Evolutionary conservation across 1,139 yeast genomes (phyloP).

Genomic region (Yamadazyma kanchanaburiensis): DNA sequence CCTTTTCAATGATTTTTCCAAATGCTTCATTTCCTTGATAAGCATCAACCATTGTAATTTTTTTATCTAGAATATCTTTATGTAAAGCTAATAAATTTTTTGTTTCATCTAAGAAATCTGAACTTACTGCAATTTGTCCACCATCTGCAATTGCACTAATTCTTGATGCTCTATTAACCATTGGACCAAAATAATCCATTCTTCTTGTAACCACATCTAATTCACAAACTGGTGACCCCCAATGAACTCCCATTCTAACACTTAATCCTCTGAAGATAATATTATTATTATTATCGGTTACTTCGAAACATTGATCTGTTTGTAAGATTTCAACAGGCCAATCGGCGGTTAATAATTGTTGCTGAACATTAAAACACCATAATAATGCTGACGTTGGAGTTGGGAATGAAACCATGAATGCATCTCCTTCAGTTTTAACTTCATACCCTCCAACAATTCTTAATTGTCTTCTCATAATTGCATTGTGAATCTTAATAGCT

Average conservation of each 20-base stretch:
- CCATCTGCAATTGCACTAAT: slow-evolving; percentile 96
- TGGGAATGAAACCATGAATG: slow-evolving; percentile 97
- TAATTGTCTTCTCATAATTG: slow-evolving; percentile 89
- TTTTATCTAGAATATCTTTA: slow-evolving; percentile 39
- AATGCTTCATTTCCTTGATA: slow-evolving; percentile 59
- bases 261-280: slow-evolving; percentile 81
- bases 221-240: slow-evolving; percentile 98
- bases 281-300: slow-evolving; percentile 63
- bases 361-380: slow-evolving; percentile 95
- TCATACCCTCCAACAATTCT: slow-evolving; percentile 96
- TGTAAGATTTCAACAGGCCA: slow-evolving; percentile 96
- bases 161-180: slow-evolving; percentile 94
- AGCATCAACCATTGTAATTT: slow-evolving; percentile 46
- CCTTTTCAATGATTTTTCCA: slow-evolving; percentile 65
- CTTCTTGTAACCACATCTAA: slow-evolving; percentile 90
- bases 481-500: slow-evolving; percentile 91
- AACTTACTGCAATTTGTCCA: slow-evolving; percentile 89
- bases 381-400: slow-evolving; percentile 85
- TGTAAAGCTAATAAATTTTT: slow-evolving; percentile 55
- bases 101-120: slow-evolving; percentile 76
- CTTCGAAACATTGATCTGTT: slow-evolving; percentile 79
- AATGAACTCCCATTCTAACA: slow-evolving; percentile 96
- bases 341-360: slow-evolving; percentile 74
- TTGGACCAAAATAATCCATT: slow-evolving; percentile 98
- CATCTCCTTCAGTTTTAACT: slow-evolving; percentile 99